These are phyloP conservation scores for Mimosa pudica DNA, from an alignment of 306 rosid species.

Conservation along the genomic window DNA sequence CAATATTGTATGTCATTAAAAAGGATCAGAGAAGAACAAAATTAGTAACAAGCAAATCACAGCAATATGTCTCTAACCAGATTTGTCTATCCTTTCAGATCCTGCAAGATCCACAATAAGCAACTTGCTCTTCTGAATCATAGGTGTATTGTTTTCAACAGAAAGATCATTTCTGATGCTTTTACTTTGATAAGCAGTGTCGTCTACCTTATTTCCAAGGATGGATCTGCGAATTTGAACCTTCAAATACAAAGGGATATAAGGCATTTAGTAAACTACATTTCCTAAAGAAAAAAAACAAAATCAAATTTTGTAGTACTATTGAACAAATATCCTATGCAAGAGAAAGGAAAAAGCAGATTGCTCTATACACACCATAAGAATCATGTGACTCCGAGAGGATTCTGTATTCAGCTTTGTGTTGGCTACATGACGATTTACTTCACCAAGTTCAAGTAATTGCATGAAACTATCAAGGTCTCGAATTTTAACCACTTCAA, in stretches of 20 bases:
- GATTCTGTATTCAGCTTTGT: slow-evolving; percentile 70
- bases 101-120: slow-evolving; percentile 78
- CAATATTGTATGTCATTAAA: background rate
- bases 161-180: slow-evolving; percentile 32
- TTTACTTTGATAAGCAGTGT: slow-evolving; percentile 38
- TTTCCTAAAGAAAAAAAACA: background rate
- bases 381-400: slow-evolving; percentile 75
- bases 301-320: background rate
- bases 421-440: slow-evolving; percentile 69
- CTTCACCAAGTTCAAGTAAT: slow-evolving; percentile 60
- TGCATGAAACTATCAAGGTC: slow-evolving; percentile 55
- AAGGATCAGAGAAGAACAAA: background rate
- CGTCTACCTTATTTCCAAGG: slow-evolving; percentile 39
- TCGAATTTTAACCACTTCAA: slow-evolving; percentile 54
- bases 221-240: slow-evolving; percentile 58
- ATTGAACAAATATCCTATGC: slow-evolving; percentile 7
- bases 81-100: slow-evolving; percentile 75
- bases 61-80: slow-evolving; percentile 44
- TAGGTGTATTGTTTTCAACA: slow-evolving; percentile 43
- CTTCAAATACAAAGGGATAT: slow-evolving; percentile 33
- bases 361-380: slow-evolving; percentile 42
- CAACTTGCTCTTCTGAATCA: slow-evolving; percentile 69
- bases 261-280: background rate
- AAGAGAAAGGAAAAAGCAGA: background rate
- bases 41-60: background rate